Evolutionary conservation across 768 basidiomycete genomes (phyloP).

Genomic region (Termitomyces sp.): DNA sequence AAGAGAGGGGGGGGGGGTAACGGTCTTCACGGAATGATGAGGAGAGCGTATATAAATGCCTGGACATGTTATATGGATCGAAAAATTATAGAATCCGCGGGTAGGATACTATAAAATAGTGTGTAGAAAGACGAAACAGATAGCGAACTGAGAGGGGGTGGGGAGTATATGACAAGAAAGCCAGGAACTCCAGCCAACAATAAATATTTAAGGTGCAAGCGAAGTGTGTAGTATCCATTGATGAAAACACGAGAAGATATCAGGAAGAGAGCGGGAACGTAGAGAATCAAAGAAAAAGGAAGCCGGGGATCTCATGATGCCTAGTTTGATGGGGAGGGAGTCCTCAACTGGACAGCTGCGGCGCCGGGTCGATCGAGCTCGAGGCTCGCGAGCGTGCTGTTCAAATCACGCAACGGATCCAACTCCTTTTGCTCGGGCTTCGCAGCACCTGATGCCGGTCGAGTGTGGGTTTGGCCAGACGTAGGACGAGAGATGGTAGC

Average conservation of each 20-base stretch:
- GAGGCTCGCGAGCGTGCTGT: conserved; percentile 74
- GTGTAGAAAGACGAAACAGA: conserved; percentile 13
- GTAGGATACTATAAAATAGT: conserved; percentile 14
- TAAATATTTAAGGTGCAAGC: conserved; percentile 31
- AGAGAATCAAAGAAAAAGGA: conserved; percentile 1
- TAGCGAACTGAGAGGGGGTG: conserved; percentile 15
- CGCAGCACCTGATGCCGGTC: conserved; percentile 17
- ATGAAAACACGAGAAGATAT: conserved; percentile 17
- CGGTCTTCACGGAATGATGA: conserved; percentile 6
- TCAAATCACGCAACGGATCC: conserved; percentile 65
- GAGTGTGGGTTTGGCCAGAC: conserved; percentile 44
- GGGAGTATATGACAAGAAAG: conserved; percentile 19
- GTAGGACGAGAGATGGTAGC: conserved; percentile 48
- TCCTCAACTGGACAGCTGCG: conserved; percentile 20
- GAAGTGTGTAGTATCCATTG: conserved; percentile 29
- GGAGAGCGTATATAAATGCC: conserved; percentile 12
- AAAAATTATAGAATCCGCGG: conserved; percentile 14
- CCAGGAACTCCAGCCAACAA: conserved; percentile 25
- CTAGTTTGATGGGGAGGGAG: conserved; percentile 19
- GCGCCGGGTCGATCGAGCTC: conserved; percentile 48
- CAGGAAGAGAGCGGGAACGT: conserved; percentile 9
- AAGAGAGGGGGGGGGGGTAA: background rate
- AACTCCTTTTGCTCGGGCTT: conserved; percentile 36
- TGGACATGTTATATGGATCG: conserved; percentile 6
- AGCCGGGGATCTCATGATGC: conserved; percentile 3